phyloP scores from a whole-genome alignment of 257 asterid genomes.

The Haberlea rhodopensis region DNA sequence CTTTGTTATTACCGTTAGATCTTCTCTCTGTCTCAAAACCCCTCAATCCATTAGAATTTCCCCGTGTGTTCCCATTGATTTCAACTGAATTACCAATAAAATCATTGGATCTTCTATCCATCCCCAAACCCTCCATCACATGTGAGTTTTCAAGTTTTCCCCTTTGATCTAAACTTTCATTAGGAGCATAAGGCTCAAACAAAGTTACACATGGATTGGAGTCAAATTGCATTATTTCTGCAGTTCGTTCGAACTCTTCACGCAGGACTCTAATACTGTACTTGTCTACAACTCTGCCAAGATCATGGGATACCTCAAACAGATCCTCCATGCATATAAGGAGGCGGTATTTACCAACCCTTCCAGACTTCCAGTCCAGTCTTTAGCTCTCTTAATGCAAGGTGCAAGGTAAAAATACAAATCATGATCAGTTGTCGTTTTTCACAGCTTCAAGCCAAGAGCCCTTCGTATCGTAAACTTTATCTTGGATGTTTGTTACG shows the following conservation, averaged over 20 bases:
- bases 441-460: not conserved
- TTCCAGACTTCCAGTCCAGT: conserved; percentile 91
- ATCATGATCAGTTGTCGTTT: conserved; percentile 3
- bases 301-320: conserved; percentile 83
- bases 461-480: too few species aligned
- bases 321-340: conserved; percentile 99
- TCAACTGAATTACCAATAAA: conserved; percentile 31
- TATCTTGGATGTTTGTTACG: too few species aligned
- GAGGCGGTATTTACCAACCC: conserved; percentile 92
- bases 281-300: conserved; percentile 93
- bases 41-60: conserved; percentile 29
- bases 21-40: conserved; percentile 32
- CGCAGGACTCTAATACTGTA: conserved; percentile 75
- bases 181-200: conserved; percentile 73
- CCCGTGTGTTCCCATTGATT: conserved; percentile 29
- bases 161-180: conserved; percentile 26
- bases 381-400: conserved; percentile 74
- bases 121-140: conserved; percentile 26
- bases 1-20: conserved; percentile 24
- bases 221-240: conserved; percentile 70
- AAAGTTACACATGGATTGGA: conserved; percentile 62
- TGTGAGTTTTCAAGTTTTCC: conserved; percentile 22
- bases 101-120: too few species aligned
- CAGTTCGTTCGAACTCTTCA: conserved; percentile 96
- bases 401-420: not conserved